Evolutionary conservation across 805 yeast species (phyloP), one percentile per base, ranked within the genome.

Genomic region (Wickerhamiella occidentalis): DNA sequence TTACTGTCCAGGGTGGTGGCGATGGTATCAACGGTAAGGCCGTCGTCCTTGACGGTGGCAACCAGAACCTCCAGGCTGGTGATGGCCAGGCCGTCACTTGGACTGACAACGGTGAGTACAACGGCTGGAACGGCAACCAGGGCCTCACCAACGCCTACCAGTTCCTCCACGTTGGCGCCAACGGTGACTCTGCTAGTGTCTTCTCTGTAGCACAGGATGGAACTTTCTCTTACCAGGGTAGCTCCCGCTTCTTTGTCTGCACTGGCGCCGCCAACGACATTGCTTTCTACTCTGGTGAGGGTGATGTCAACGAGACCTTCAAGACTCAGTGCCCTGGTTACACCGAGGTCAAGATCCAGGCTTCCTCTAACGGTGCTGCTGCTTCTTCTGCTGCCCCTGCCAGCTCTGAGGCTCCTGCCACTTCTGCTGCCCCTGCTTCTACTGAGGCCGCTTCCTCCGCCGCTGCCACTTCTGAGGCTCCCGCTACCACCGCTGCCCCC

Each of bases 401-500:
- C 28, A 25, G 28, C 28, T 29, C 33, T 33, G 19, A 33, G 38
- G 18, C 38, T 33, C 19, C 38, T 33, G 18, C 38, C 19, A 17
- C 21, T 15, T 17, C 38, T 17, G 38, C 18, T 12, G 19, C 38
- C n/a, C 15, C 40, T 17, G 18, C 22, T 36, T 12, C 22, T 25
- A 17, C 46, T 28, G 46, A 11, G 28, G 30, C 47, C 38, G 13
- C 22, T 18, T 12, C 42, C 25, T 13, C 36, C n/a, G 13, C 48
- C 19, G 21, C 29, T 37, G 42, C 41, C n/a, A 22, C 35, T 13
- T 17, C 43, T 25, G 11, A 41, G 13, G 35, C 38, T 15, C 19
- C 28, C 26, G 15, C 43, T 37, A 9, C 48, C 23, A 41, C 42
- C 40, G 26, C 48, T 12, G 43, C 50, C 11, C 9, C 40, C 23